These are phyloP conservation scores for Inga leiocalycina DNA, from an alignment of 306 rosid genomes.

Conservation along the genomic window DNA sequence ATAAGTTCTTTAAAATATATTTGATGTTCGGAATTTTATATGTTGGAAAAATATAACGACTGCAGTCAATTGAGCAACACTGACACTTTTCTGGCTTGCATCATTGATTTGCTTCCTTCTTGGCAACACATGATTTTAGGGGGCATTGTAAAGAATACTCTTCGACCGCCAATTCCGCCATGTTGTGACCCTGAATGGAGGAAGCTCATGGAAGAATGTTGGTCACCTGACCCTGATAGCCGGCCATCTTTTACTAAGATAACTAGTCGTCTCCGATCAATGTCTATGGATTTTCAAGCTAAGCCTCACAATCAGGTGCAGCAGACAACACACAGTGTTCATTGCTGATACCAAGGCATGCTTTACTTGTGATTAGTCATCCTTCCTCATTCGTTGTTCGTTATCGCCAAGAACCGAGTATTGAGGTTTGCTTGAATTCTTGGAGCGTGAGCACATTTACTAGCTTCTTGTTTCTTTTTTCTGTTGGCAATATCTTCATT, in stretches of 20 bases:
- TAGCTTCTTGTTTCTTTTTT: slow-evolving; percentile 30
- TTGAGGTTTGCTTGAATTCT: slow-evolving; percentile 27
- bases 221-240: slow-evolving; percentile 67
- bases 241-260: slow-evolving; percentile 76
- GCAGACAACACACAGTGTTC: slow-evolving; percentile 34
- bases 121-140: slow-evolving; percentile 46
- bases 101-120: slow-evolving; percentile 26
- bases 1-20: background rate
- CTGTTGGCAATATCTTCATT: slow-evolving; percentile 42
- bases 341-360: slow-evolving; percentile 31
- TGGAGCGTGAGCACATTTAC: slow-evolving; percentile 13
- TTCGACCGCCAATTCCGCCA: slow-evolving; percentile 64
- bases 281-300: slow-evolving; percentile 51
- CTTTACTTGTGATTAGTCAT: slow-evolving; percentile 17
- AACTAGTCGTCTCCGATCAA: slow-evolving; percentile 57
- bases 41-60: background rate
- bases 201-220: slow-evolving; percentile 75
- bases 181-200: slow-evolving; percentile 70
- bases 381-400: slow-evolving; percentile 25
- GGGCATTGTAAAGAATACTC: slow-evolving; percentile 77
- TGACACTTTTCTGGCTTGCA: slow-evolving; percentile 23
- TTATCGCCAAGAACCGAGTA: slow-evolving; percentile 31
- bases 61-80: background rate
- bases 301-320: slow-evolving; percentile 42
- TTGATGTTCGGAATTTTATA: background rate